These are phyloP conservation scores for Babesia divergens DNA, from an alignment of 169 alveolate genomes.

Conservation along the genomic window DNA sequence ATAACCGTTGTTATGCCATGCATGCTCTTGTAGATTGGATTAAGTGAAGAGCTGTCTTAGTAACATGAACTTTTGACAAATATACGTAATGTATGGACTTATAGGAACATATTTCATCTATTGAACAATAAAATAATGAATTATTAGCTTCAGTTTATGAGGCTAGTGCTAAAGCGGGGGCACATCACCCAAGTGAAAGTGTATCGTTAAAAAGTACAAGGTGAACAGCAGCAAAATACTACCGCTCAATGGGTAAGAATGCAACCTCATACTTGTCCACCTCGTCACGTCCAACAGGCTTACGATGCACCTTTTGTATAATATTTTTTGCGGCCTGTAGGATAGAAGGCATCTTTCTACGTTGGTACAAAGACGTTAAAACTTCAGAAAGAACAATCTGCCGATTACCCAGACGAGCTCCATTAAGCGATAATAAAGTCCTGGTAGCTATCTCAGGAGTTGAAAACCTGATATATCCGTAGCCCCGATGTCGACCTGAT, in stretches of 20 bases:
- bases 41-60: too few relatives aligned
- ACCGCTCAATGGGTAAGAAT: conserved; percentile 28
- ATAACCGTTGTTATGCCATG: too few relatives aligned
- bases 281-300: background rate
- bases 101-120: too few relatives aligned
- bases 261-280: conserved; percentile 48
- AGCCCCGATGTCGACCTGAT: conserved; percentile 73
- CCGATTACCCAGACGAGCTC: conserved; percentile 69
- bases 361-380: conserved; percentile 3
- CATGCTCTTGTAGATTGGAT: too few relatives aligned
- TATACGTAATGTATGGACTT: too few relatives aligned
- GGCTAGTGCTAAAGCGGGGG: too few relatives aligned
- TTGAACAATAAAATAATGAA: too few relatives aligned
- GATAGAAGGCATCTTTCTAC: conserved; percentile 25
- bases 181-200: too few relatives aligned
- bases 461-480: conserved; percentile 69
- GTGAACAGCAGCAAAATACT: background rate
- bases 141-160: too few relatives aligned
- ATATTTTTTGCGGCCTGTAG: conserved; percentile 32
- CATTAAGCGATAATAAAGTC: conserved; percentile 65
- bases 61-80: too few relatives aligned
- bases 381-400: conserved; percentile 67
- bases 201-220: too few relatives aligned
- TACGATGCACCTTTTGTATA: conserved; percentile 19
- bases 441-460: conserved; percentile 75